Evolutionary conservation across 2,329 filamentous ascomycete species (phyloP).

Genomic region (Aspergillus ochraceus): DNA sequence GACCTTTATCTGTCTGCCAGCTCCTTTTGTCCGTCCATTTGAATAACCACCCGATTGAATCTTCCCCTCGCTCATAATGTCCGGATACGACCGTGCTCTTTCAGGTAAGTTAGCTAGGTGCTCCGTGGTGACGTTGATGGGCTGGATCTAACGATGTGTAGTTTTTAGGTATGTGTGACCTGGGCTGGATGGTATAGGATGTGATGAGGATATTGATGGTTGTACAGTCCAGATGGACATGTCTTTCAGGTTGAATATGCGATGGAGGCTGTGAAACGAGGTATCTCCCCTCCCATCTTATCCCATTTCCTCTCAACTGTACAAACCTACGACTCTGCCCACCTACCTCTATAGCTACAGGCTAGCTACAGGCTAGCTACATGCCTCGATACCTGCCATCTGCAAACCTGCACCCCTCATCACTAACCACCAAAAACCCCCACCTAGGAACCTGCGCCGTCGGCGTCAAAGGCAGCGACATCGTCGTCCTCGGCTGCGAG

Average conservation of each 20-base stretch:
- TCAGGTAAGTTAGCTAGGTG: conserved; percentile 68
- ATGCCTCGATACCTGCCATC: no score
- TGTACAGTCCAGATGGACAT: conserved; percentile 87
- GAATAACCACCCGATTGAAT: neutral
- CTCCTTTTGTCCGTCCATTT: neutral
- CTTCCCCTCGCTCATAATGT: conserved; percentile 54
- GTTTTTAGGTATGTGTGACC: conserved; percentile 72
- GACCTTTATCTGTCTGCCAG: neutral
- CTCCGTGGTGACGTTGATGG: conserved; percentile 19
- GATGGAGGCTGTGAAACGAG: conserved; percentile 97
- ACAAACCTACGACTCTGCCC: no score
- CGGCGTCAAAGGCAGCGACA: conserved; percentile 89
- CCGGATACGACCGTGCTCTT: conserved; percentile 97
- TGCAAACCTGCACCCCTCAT: no score
- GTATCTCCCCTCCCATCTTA: conserved; percentile 48
- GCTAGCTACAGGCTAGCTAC: no score
- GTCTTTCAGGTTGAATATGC: conserved; percentile 99
- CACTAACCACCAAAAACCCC: no score
- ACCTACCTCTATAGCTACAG: no score
- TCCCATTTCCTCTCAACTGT: no score
- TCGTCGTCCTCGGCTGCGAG: conserved; percentile 96
- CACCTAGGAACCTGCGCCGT: conserved; percentile 82
- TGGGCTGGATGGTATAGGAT: neutral
- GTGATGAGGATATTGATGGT: conserved; percentile 44
- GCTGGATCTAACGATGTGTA: conserved; percentile 50